These are phyloP conservation scores for Wickerhamomyces sp. DNA, from an alignment of 1,139 yeast species.

Conservation along the genomic window DNA sequence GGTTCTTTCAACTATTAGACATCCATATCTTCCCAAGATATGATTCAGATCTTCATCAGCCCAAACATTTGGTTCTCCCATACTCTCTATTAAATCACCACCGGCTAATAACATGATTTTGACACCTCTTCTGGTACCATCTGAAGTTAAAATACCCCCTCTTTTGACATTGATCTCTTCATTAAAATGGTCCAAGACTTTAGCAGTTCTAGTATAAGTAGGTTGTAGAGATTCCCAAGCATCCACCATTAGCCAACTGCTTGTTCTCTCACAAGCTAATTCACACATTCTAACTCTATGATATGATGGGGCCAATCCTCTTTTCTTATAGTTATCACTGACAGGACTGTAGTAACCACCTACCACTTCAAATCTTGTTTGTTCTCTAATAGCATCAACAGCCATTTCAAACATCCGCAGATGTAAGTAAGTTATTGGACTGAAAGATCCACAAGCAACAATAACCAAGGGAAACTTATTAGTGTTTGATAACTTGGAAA, in stretches of 20 bases:
- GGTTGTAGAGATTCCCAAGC: conserved; percentile 98
- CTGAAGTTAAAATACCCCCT: conserved; percentile 76
- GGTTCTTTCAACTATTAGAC: conserved; percentile 93
- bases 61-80: conserved; percentile 99
- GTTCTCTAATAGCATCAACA: conserved; percentile 87
- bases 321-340: conserved; percentile 86
- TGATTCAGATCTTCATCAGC: conserved; percentile 94
- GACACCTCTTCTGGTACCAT: conserved; percentile 78
- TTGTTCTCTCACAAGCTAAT: conserved; percentile 93
- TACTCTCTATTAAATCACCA: conserved; percentile 93
- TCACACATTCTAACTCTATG: conserved; percentile 98
- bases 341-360: conserved; percentile 99
- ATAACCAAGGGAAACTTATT: conserved; percentile 84
- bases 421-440: conserved; percentile 92
- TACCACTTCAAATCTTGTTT: conserved; percentile 87
- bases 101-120: conserved; percentile 97
- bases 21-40: conserved; percentile 91
- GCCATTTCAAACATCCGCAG: conserved; percentile 99
- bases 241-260: conserved; percentile 98
- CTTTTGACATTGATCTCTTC: conserved; percentile 88
- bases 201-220: conserved; percentile 87
- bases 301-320: conserved; percentile 82
- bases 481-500: conserved; percentile 66
- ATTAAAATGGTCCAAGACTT: conserved; percentile 93
- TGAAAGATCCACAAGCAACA: conserved; percentile 96